A percentile compares a stretch with the other conserved stretches of the same genome.
phyloP scores from a whole-genome alignment of 2,329 filamentous ascomycete species.

The Monilinia fructigena region DNA sequence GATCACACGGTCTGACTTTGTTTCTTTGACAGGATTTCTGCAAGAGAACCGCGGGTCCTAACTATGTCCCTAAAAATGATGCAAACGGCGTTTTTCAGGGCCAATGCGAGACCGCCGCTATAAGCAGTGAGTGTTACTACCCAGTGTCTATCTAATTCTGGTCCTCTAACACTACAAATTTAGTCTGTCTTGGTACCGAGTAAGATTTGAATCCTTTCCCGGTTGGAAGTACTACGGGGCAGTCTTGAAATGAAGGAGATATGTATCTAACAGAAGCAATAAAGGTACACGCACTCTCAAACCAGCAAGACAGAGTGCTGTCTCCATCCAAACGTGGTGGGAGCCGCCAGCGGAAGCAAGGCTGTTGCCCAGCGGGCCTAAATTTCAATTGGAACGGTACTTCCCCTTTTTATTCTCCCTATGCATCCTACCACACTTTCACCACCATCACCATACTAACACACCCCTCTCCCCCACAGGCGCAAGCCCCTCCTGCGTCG shows the following conservation, averaged over 20 bases:
- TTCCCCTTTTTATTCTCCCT: background rate
- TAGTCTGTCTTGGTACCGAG: constrained; percentile 17
- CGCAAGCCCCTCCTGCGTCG: constrained; percentile 5
- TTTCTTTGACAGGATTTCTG: constrained; percentile 2
- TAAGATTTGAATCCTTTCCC: background rate
- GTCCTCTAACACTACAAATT: background rate
- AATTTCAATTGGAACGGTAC: constrained; percentile 15
- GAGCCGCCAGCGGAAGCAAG: constrained; percentile 7
- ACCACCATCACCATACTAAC: background rate
- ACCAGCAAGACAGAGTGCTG: constrained; percentile 4
- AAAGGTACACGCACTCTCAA: background rate
- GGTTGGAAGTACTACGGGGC: background rate
- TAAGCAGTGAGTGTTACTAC: background rate
- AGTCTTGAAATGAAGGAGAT: background rate
- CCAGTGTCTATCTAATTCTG: background rate
- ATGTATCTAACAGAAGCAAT: background rate
- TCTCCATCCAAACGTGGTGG: background rate
- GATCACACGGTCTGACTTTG: background rate
- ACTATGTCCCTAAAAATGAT: constrained; percentile 14
- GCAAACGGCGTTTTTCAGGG: constrained; percentile 9
- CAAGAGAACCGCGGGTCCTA: constrained; percentile 14
- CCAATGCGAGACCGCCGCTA: background rate
- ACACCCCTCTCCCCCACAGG: background rate
- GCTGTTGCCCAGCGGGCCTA: constrained; percentile 1
- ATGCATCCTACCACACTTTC: background rate